Evolutionary conservation across 2,329 filamentous ascomycete genomes (phyloP).

Genomic region (Helotiales sp.): DNA sequence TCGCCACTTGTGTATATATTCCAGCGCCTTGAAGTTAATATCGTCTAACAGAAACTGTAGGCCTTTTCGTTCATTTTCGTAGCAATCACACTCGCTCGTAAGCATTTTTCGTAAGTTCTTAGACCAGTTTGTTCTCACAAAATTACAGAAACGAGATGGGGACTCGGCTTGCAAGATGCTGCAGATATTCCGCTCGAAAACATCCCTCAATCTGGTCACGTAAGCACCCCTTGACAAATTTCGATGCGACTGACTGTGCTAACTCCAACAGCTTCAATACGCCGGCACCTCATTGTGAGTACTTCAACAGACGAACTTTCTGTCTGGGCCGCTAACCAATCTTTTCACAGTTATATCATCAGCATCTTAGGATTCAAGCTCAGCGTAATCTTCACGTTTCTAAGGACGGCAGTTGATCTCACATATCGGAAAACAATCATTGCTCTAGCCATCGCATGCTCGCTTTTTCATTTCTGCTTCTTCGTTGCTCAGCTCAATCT

Average conservation of each 20-base stretch:
- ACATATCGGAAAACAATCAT: conserved; percentile 45
- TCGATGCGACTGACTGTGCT: neutral
- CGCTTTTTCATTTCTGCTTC: conserved; percentile 47
- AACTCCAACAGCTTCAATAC: conserved; percentile 45
- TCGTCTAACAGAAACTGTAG: conserved; percentile 3
- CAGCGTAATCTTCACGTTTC: conserved; percentile 50
- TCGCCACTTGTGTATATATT: conserved; percentile 41
- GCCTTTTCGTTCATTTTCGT: conserved; percentile 45
- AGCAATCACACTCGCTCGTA: conserved; percentile 46
- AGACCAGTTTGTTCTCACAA: neutral
- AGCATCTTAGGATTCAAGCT: conserved; percentile 54
- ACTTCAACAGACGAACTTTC: neutral
- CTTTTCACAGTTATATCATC: conserved; percentile 45
- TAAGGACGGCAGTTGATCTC: conserved; percentile 51
- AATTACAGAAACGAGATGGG: conserved; percentile 51
- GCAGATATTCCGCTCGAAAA: conserved; percentile 48
- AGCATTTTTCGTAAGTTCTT: conserved; percentile 24
- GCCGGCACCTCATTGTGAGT: conserved; percentile 50
- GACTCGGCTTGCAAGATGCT: conserved; percentile 46
- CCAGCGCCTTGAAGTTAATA: too few species aligned
- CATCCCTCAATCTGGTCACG: conserved; percentile 47
- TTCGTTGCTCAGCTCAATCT: conserved; percentile 38
- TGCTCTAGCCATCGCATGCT: conserved; percentile 44
- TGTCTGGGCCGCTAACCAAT: neutral
- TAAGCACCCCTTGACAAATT: conserved; percentile 23